Base-by-base conservation (phyloP, 768 basidiomycete genomes). In the Boletales sp. region DNA sequence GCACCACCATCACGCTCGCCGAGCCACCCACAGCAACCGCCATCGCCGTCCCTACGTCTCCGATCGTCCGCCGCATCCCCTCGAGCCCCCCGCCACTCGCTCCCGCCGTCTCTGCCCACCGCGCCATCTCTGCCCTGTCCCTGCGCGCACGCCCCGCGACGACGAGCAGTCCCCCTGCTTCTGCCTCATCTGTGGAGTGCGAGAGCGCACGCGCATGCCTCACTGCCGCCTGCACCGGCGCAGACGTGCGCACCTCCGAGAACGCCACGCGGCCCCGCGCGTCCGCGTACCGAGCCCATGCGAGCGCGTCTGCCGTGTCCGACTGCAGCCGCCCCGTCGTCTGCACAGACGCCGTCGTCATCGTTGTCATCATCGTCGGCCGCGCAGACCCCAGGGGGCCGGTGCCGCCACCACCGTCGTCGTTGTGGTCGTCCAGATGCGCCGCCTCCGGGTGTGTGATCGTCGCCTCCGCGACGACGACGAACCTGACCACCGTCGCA, bases 21-120 rank as follows among this genome's bases (percentile, higher is more conserved):
- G 73, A 72, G 4, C 81, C 80, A 3, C 31, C 32, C 47, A 47
- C 34, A 31, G 80, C 74, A 2, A 86, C 74, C 5, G 92, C 80
- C 67, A 94, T 80, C 30, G 86, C 84, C n/a, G 85, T 79, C 3
- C 84, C 90, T 12, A 91, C 85, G 65, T 94, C 91, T 8, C 94
- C 94, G 35, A 95, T 76, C 14, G 92, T 91, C 76, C 85, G 84
- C 60, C 78, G 76, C 56, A 93, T 80, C 14, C 51, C 53, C 29
- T 66, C 66, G 24, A 52, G 29, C n/a, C 47, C 53, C 3, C 43
- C 5, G 44, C 7, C 11, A 6, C 36, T 17, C 14, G 15, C 15
- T 78, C 75, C 64, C 21, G 4, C 21, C 21, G 21, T 21, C 21
- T 21, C 21, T 4, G 21, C 21, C 21, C 21, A 21, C 21, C 21